Evolutionary conservation across 306 rosid genomes (phyloP).

Genomic region (Cucurbita maxima): DNA sequence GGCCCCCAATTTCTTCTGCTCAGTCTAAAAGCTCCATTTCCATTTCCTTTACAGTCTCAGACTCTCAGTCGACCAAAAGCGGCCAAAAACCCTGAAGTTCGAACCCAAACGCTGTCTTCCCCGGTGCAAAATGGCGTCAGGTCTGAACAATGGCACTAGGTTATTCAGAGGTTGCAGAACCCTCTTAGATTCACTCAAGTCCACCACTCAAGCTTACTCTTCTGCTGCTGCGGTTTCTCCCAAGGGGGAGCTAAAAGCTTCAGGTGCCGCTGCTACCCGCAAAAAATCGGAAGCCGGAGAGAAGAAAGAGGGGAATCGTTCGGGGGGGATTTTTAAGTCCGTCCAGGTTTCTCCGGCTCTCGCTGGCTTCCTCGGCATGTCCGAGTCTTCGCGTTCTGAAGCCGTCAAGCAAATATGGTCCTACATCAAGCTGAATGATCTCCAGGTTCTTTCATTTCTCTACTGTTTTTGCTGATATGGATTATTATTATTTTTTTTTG

Average conservation of each 20-base stretch:
- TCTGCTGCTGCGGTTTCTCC: background rate
- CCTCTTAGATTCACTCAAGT: slow-evolving; percentile 10
- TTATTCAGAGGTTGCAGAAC: slow-evolving; percentile 18
- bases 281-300: background rate
- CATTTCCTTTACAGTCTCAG: background rate
- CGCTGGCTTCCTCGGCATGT: slow-evolving; percentile 8
- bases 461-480: background rate
- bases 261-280: background rate
- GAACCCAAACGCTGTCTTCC: background rate
- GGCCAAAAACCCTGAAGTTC: background rate
- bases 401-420: slow-evolving; percentile 16
- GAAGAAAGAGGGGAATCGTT: background rate
- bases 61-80: background rate
- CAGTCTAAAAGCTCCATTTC: background rate
- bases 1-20: background rate
- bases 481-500: no score
- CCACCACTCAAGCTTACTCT: slow-evolving; percentile 1
- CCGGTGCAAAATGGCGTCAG: slow-evolving; percentile 3
- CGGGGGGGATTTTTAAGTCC: slow-evolving; percentile 5
- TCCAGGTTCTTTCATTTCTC: slow-evolving; percentile 8
- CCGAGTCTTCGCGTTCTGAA: slow-evolving; percentile 9
- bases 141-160: slow-evolving; percentile 5
- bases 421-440: slow-evolving; percentile 14
- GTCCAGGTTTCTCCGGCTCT: slow-evolving; percentile 10
- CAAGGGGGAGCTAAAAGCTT: background rate